Base-by-base conservation (phyloP, 2,329 filamentous ascomycete genomes). In the Apiospora pterosperma region DNA sequence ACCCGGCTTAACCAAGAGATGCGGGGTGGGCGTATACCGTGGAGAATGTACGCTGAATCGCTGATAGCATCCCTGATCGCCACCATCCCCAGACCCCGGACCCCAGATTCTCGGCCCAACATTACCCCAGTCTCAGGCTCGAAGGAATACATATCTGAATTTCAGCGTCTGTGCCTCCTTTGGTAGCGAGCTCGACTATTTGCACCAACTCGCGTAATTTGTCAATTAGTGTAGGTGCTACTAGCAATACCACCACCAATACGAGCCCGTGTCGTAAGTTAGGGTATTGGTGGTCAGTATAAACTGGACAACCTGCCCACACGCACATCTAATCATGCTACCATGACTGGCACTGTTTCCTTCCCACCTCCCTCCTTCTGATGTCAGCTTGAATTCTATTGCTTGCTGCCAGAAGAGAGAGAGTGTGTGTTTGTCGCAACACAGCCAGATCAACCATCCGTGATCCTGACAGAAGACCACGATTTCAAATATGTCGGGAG, bases 401-500 rank as follows among this genome's bases (percentile, higher is more conserved):
- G 5, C 14, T 11, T 38, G 36, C 36, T 14, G 10, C 36, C 16
- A n/a, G n/a, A n/a, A n/a, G n/a, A n/a, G n/a, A n/a, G n/a, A n/a
- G n/a, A n/a, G n/a, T n/a, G n/a, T n/a, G n/a, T n/a, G n/a, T n/a
- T n/a, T n/a, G n/a, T n/a, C n/a, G n/a, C n/a, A n/a, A n/a, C n/a
- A n/a, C n/a, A n/a, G n/a, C n/a, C n/a, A n/a, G n/a, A n/a, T n/a
- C n/a, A n/a, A n/a, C n/a, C n/a, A n/a, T n/a, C n/a, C n/a, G n/a
- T n/a, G n/a, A n/a, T 7, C 25, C n/a, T 19, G 16, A 16, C 1
- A n/a, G 1, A 8, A 10, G 7, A 11, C 25, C 39, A 7, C 41
- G 5, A 38, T n/a, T 12, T 60, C 61, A 67, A 36, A 23, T 42
- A 75, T 76, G 74, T 72, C 73, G 42, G 68, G 68, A 31, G 65